Evolutionary conservation across 75 land plant species (phyloP), one percentile per base, ranked within the genome.

Genomic region (Selaginella tamariscina): DNA sequence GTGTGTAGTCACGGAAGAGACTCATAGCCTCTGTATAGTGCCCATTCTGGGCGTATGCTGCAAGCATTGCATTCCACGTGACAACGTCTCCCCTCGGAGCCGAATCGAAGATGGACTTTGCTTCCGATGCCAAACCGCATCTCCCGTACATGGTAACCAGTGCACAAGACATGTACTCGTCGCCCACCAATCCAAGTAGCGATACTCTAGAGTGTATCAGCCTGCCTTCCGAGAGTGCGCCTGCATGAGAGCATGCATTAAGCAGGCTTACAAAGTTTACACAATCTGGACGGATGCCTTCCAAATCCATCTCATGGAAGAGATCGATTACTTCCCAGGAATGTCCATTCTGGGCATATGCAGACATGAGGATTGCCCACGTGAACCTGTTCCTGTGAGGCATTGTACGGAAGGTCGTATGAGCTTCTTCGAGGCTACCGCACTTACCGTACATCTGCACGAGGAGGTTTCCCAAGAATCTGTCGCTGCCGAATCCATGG

Each of bases 1-100:
- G 32, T 29, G 65, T 29, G 82, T 82, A 81, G 23, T 20, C 8
- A 18, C 60, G 20, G 31, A 79, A 82, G 33, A 71, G 28, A 2
- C 28, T 30, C 32, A 84, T 54, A 0, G 84, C 84, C 31, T 77
- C 67, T 8, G 69, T 29, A 23, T 68, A 31, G 1, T 44, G 0
- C 27, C 80, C 75, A 0, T 32, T n/a, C 27, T 67, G 82, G 2
- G 29, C 71, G 67, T 77, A 73, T 30, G 73, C 80, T 23, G 73
- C 62, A 11, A 84, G 62, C 30, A 77, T 39, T 9, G 56, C 70
- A 24, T 75, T 82, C 84, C 87, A 84, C 2, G 87, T 73, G 20
- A 82, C 75, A 2, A 79, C 70, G 49, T 82, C 80, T 31, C 73
- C 33, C 13, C 56, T 2, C 49, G 71, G 71, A 72, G 79, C 62